Base-by-base conservation (phyloP, 257 asterid species). In the Parsonsia alboflavescens region DNA sequence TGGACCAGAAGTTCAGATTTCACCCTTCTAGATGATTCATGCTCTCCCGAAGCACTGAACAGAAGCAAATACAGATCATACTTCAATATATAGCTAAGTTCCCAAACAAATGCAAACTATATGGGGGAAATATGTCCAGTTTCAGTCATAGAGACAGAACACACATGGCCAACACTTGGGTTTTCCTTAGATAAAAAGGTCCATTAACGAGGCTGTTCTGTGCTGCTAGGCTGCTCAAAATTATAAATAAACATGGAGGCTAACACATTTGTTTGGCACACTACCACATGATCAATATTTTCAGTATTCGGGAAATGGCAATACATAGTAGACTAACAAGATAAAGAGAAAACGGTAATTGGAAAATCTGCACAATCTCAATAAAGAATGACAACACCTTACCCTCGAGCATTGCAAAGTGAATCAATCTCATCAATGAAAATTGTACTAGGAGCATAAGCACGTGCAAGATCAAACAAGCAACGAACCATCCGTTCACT, bases 361-460 rank as follows among this genome's bases (percentile, higher is more conserved):
- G 26, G 67, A 7, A 59, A 77, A 49, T 53, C 53, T 8, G 44
- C 57, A 30, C 17, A 16, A 59, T 19, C 44, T 17, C 21, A 49
- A 30, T 57, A 53, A 73, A 53, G 13, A 81, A 75, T 28, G 58
- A 39, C 54, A n/a, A 68, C 66, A 70, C 81, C 92, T 88, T 83
- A 95, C 99, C 99, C 99, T 44, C 98, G 92, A 75, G 98, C 66
- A 82, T 92, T 95, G 93, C 99, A 95, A 81, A 95, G 98, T 71
- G 99, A 95, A 87, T 95, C 99, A 59, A 95, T 95, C 91, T 95
- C 99, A 82, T 95, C 99, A 72, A 95, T 95, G 85, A 95, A 95
- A 77, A 92, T 95, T 28, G 99, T 95, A 78, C 99, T 95, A 41
- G 99, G 99, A 71, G 99, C 98, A 88, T 92, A 83, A 83, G 97